These are phyloP conservation scores for Cryptococcus floricola DNA, from an alignment of 1,284 basidiomycete genomes.

Conservation along the genomic window DNA sequence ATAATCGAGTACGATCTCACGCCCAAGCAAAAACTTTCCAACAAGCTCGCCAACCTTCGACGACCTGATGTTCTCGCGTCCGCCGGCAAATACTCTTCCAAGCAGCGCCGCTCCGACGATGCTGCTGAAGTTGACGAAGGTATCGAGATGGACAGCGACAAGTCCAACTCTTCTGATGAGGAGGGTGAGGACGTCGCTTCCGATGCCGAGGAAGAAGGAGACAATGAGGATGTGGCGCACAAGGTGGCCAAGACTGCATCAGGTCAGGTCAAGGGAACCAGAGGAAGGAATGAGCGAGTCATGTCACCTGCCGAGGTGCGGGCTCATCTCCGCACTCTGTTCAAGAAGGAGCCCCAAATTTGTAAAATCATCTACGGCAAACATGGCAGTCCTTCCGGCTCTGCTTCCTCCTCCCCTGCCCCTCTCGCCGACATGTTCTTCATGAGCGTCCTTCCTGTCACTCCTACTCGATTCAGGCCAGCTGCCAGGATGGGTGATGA, in stretches of 20 bases:
- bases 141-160: constrained; percentile 36
- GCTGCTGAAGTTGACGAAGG: constrained; percentile 43
- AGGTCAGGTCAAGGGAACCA: constrained; percentile 67
- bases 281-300: constrained; percentile 81
- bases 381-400: constrained; percentile 72
- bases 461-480: constrained; percentile 94
- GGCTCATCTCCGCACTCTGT: constrained; percentile 84
- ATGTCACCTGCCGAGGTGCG: constrained; percentile 88
- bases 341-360: constrained; percentile 74
- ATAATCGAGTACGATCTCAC: constrained; percentile 89
- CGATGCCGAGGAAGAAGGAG: constrained; percentile 52
- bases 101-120: constrained; percentile 12
- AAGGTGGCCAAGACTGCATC: constrained; percentile 66
- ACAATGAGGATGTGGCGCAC: constrained; percentile 54
- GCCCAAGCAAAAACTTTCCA: constrained; percentile 68
- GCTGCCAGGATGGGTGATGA: constrained; percentile 88
- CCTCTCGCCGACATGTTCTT: constrained; percentile 84
- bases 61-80: constrained; percentile 65
- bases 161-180: constrained; percentile 53
- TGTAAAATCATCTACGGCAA: constrained; percentile 87
- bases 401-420: constrained; percentile 13
- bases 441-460: constrained; percentile 84
- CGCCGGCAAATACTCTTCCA: constrained; percentile 15
- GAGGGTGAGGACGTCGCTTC: constrained; percentile 38
- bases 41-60: constrained; percentile 57